Evolutionary conservation across 345 rosid species (phyloP).

Genomic region (Leavenworthia alabamica): DNA sequence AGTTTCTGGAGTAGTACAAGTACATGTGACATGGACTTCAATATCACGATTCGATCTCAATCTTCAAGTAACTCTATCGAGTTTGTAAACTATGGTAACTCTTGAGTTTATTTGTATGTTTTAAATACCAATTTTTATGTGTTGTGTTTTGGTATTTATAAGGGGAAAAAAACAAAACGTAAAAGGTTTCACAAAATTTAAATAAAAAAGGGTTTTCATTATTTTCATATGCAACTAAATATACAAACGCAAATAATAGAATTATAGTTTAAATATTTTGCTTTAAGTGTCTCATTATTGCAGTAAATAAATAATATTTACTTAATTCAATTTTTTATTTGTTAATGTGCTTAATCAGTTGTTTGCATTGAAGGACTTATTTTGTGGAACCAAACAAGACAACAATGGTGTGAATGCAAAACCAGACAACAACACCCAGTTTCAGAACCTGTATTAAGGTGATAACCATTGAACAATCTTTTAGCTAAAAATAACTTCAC

Average conservation of each 20-base stretch:
- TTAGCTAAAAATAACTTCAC: neutral
- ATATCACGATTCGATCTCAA: neutral
- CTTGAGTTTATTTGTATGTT: neutral
- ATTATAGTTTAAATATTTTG: neutral
- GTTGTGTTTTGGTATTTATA: neutral
- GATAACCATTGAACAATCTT: neutral
- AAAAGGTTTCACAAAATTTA: too few relatives aligned
- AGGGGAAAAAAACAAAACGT: too few relatives aligned
- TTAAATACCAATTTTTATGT: neutral
- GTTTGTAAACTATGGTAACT: conserved; percentile 22
- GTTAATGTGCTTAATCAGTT: neutral
- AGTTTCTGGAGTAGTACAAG: conserved; percentile 14
- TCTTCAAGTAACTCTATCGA: conserved; percentile 11
- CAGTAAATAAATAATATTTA: neutral
- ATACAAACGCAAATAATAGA: neutral
- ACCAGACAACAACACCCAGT: conserved; percentile 2
- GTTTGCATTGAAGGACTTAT: conserved; percentile 12
- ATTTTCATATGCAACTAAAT: too few relatives aligned
- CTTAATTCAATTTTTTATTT: neutral
- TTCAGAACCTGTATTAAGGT: conserved; percentile 19
- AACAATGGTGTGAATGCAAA: conserved; percentile 18
- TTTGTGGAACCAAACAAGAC: conserved; percentile 23
- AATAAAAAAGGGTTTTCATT: too few relatives aligned
- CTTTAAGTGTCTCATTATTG: neutral
- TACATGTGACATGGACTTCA: conserved; percentile 13